Conservation (phyloP, 179 eudicot species). For the Nepenthes alata region DNA sequence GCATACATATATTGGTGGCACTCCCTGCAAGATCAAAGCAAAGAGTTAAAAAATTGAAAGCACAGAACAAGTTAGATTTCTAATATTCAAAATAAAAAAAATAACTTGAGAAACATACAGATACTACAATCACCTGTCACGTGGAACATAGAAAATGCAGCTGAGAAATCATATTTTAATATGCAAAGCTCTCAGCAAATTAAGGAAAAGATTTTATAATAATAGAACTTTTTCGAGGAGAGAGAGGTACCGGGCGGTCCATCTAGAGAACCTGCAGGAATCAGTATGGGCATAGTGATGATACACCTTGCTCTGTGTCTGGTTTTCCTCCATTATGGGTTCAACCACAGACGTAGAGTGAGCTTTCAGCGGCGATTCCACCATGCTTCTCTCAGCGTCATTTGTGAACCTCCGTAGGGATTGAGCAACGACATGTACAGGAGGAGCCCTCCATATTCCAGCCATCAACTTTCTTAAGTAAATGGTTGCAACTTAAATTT, state of each 20-base stretch:
- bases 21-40: slow-evolving; percentile 34
- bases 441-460: too few species aligned
- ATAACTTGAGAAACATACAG: too few species aligned
- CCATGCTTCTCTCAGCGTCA: too few species aligned
- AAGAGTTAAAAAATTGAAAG: neutral
- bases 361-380: too few species aligned
- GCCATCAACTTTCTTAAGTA: too few species aligned
- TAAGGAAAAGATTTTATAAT: neutral
- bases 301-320: slow-evolving; percentile 7
- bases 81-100: neutral
- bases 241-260: slow-evolving; percentile 43
- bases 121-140: too few species aligned
- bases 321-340: neutral
- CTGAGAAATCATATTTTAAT: neutral
- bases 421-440: too few species aligned
- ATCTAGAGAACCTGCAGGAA: slow-evolving; percentile 39
- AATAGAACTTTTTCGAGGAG: neutral
- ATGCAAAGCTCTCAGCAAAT: neutral
- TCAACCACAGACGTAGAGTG: too few species aligned
- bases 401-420: too few species aligned
- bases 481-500: too few species aligned
- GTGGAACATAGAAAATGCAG: too few species aligned
- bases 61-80: neutral
- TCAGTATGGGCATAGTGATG: slow-evolving; percentile 52
- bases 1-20: slow-evolving; percentile 60